Evolutionary conservation across 805 yeast genomes (phyloP).

Genomic region (Starmerella gropengiesseri): DNA sequence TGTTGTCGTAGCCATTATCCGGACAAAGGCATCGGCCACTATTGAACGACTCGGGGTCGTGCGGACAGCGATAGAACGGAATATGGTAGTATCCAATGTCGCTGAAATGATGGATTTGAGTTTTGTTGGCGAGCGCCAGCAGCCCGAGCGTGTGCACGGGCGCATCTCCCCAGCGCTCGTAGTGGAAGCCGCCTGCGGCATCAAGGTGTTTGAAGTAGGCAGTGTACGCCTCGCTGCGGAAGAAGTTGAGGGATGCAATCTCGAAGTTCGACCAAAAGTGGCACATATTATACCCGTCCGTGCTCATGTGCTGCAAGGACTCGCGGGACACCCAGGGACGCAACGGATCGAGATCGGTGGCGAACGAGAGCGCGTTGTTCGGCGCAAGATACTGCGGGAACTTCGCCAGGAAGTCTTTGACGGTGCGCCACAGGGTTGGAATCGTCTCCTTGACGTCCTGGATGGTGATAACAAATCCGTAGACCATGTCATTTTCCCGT

Average conservation of each 20-base stretch:
- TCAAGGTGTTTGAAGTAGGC: slow-evolving; percentile 61
- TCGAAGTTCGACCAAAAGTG: slow-evolving; percentile 87
- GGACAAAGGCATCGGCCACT: slow-evolving; percentile 32
- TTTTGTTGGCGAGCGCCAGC: slow-evolving; percentile 44
- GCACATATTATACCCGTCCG: slow-evolving; percentile 60
- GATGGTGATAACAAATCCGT: slow-evolving; percentile 77
- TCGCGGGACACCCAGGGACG: slow-evolving; percentile 16
- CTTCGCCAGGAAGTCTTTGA: slow-evolving; percentile 51
- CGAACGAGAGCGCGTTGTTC: slow-evolving; percentile 48
- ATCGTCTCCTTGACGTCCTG: slow-evolving; percentile 78
- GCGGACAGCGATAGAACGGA: slow-evolving; percentile 44
- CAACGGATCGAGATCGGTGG: slow-evolving; percentile 41
- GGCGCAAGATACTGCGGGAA: slow-evolving; percentile 53
- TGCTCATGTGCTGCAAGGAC: slow-evolving; percentile 26
- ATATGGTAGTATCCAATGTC: slow-evolving; percentile 72
- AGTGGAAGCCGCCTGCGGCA: slow-evolving; percentile 68
- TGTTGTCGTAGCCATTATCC: slow-evolving; percentile 26
- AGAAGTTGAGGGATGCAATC: slow-evolving; percentile 62
- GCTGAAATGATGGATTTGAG: slow-evolving; percentile 63
- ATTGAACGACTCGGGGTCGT: slow-evolving; percentile 28
- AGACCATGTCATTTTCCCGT: slow-evolving; percentile 64
- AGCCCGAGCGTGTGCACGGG: slow-evolving; percentile 75
- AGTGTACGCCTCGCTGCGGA: slow-evolving; percentile 58
- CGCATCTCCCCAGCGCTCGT: slow-evolving; percentile 95
- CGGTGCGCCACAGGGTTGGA: slow-evolving; percentile 68